Evolutionary conservation across 2,329 filamentous ascomycete species (phyloP).

Genomic region (Hymenoscyphus repandus): DNA sequence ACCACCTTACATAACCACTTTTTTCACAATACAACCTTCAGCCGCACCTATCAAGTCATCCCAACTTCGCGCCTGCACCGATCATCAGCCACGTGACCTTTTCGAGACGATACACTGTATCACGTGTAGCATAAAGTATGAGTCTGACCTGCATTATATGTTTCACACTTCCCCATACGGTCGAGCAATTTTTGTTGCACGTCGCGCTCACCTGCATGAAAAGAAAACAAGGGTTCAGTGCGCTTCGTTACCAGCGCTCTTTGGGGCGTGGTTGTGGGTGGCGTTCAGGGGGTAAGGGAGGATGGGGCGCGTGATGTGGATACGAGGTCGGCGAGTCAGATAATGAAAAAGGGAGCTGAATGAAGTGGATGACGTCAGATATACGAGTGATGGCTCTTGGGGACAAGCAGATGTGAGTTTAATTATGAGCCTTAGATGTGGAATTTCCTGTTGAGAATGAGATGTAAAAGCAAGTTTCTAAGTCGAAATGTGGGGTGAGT

Average conservation of each 20-base stretch:
- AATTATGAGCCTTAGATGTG: too few relatives aligned
- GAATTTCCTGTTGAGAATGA: too few relatives aligned
- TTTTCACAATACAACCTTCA: not conserved
- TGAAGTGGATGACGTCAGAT: too few relatives aligned
- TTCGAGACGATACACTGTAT: not conserved
- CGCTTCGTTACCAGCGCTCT: not conserved
- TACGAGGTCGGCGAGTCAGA: too few relatives aligned
- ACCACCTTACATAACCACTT: too few relatives aligned
- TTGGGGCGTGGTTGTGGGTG: not conserved
- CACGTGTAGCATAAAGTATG: not conserved
- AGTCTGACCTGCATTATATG: not conserved
- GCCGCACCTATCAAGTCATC: not conserved
- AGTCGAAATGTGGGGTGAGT: too few relatives aligned
- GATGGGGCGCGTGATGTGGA: not conserved
- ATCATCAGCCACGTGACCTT: not conserved
- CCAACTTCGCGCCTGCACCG: not conserved
- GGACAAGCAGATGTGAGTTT: too few relatives aligned
- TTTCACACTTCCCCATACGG: not conserved
- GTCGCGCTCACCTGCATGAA: conserved; percentile 4
- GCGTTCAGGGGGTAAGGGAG: not conserved
- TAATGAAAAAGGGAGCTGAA: too few relatives aligned
- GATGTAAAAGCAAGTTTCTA: too few relatives aligned
- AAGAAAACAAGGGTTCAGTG: not conserved
- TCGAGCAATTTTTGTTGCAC: not conserved
- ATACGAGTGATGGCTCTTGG: too few relatives aligned